Evolutionary conservation across 805 yeast species (phyloP), one percentile per base, ranked within the genome.

Genomic region (Wickerhamomyces chaumierensis): DNA sequence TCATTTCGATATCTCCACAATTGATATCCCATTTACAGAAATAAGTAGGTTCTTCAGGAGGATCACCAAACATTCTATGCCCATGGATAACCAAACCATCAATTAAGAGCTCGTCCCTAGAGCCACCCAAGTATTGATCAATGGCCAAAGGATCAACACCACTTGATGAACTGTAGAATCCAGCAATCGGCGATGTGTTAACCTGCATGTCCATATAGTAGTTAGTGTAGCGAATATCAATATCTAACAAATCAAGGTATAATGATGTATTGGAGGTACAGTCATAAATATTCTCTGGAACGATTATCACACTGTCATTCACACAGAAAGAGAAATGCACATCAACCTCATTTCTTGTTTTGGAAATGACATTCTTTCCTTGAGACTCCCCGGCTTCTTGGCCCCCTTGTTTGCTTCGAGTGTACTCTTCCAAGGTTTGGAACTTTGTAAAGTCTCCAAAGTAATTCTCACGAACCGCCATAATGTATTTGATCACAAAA

Each of bases 191-290:
- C 12, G 81, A 67, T 31, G 78, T 65, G 46, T 83, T 76, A 1
- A 81, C 81, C 51, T 86, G 90, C 43, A 90, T 55, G 52, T 90
- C 96, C 96, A 92, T 88, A 53, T 90, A 92, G 57, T 82, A 92
- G 49, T 86, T 83, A 15, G 90, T 81, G 58, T 86, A 81, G 39
- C 97, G 65, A n/a, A 85, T 65, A 53, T 87, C 96, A 20, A 84
- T 71, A 44, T 78, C 85, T 33, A 88, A 62, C 16, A 69, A 64
- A 18, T 78, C 77, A 48, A 86, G 78, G 32, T 68, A 67, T 1
- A 88, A 53, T 0, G 81, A 75, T 18, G 82, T 49, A 51, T 78
- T 80, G 0, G 81, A 69, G 13, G 68, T 62, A 29, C 77, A 66
- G 40, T 79, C 77, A 52, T 84, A 88, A 8, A 86, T 57, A 41